A percentile compares a stretch with the other conserved stretches of the same genome.
These are phyloP conservation scores for Huntiella savannae DNA, from an alignment of 2,329 filamentous ascomycete species.

Conservation along the genomic window DNA sequence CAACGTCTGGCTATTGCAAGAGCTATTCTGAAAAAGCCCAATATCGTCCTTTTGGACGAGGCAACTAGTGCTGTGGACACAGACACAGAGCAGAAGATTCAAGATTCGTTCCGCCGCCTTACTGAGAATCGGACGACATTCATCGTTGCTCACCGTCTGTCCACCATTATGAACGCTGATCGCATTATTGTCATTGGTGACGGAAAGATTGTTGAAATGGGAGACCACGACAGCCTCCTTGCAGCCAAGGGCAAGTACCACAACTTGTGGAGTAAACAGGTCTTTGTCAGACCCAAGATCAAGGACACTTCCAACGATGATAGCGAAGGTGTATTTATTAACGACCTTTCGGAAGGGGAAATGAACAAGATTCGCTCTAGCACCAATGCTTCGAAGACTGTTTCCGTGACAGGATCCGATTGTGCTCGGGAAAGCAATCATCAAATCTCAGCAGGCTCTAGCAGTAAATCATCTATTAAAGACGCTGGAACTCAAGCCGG, in stretches of 20 bases:
- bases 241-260: constrained; percentile 40
- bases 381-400: not conserved
- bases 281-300: constrained; percentile 30
- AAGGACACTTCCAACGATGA: constrained; percentile 15
- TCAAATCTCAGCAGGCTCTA: not conserved
- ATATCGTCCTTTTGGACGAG: constrained; percentile 61
- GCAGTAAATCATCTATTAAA: not conserved
- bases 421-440: not conserved
- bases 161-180: constrained; percentile 52
- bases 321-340: constrained; percentile 17
- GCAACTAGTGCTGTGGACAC: constrained; percentile 61
- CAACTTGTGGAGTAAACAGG: constrained; percentile 45
- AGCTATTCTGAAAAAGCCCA: constrained; percentile 53
- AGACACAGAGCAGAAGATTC: constrained; percentile 48
- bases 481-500: too few species aligned
- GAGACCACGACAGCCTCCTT: constrained; percentile 40
- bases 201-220: constrained; percentile 44
- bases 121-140: constrained; percentile 46
- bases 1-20: constrained; percentile 51
- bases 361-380: constrained; percentile 20
- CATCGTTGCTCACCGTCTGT: constrained; percentile 49
- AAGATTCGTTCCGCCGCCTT: constrained; percentile 37
- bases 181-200: constrained; percentile 45
- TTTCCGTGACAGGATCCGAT: not conserved
- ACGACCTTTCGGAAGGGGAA: constrained; percentile 21